A percentile compares a stretch with the other conserved stretches of the same genome.
Evolutionary conservation across 768 basidiomycete genomes (phyloP).

Genomic region (Mycena maculata): DNA sequence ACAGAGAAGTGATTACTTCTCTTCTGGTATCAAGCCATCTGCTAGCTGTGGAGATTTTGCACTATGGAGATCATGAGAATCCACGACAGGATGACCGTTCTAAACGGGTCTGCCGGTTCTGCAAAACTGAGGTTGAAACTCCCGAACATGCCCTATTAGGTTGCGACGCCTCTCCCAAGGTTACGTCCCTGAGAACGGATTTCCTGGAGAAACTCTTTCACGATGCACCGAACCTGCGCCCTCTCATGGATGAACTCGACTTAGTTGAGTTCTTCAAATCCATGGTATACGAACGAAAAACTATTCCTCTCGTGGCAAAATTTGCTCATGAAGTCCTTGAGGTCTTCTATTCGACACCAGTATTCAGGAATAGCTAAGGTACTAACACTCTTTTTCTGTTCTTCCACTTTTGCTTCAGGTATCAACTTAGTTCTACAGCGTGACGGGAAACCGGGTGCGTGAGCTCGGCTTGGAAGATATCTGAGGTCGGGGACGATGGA

Average conservation of each 20-base stretch:
- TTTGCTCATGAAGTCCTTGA: background rate
- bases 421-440: too few species aligned
- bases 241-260: background rate
- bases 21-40: background rate
- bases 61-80: background rate
- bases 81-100: background rate
- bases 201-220: too few species aligned
- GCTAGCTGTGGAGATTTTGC: background rate
- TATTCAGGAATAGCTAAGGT: too few species aligned
- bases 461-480: too few species aligned
- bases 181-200: too few species aligned
- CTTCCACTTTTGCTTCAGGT: too few species aligned
- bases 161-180: background rate
- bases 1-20: background rate
- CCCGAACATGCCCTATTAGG: slow-evolving; percentile 10
- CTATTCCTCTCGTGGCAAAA: background rate
- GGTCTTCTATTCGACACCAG: background rate
- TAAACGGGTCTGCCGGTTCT: background rate
- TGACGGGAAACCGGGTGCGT: too few species aligned
- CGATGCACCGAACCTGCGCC: too few species aligned
- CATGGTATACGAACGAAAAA: background rate
- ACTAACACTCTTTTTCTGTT: too few species aligned
- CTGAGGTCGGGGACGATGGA: too few species aligned
- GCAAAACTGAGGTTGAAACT: slow-evolving; percentile 1
- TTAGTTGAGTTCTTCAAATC: background rate